phyloP scores from a whole-genome alignment of 2,329 filamentous ascomycete species.

The Venturia nashicola region DNA sequence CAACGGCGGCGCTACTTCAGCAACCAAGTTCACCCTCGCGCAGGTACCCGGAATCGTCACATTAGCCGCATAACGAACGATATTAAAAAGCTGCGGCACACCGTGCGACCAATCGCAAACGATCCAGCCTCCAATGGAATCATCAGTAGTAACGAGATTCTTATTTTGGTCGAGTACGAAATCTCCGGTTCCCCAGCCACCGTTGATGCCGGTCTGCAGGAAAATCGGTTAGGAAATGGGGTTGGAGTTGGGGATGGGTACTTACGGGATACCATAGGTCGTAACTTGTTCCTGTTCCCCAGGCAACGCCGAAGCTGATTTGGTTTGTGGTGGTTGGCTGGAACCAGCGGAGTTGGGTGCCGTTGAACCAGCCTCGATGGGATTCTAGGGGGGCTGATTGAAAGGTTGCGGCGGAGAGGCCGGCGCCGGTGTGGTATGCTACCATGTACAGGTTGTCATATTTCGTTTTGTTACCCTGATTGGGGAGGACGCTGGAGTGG shows the following conservation, averaged over 20 bases:
- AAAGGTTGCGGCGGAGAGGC: slow-evolving; percentile 26
- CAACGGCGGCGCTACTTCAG: not conserved
- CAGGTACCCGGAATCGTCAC: not conserved
- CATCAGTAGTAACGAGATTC: not conserved
- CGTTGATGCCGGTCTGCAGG: not conserved
- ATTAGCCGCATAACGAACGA: not conserved
- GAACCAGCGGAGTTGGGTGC: not conserved
- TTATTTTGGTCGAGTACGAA: not conserved
- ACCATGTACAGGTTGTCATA: slow-evolving; percentile 26
- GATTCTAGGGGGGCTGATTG: slow-evolving; percentile 7
- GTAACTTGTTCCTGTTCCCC: not conserved
- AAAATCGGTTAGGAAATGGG: not conserved
- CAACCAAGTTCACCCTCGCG: not conserved
- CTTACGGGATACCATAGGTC: not conserved
- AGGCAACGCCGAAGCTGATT: not conserved
- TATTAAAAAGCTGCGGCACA: not conserved
- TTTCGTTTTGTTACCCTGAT: slow-evolving; percentile 10
- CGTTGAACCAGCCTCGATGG: not conserved
- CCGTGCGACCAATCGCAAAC: not conserved
- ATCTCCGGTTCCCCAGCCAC: not conserved
- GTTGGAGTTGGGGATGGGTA: too few species aligned
- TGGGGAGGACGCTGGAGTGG: not conserved
- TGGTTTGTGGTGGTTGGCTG: not conserved
- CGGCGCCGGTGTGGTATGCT: slow-evolving; percentile 29
- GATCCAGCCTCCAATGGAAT: not conserved